These are phyloP conservation scores for Rhizopogon rudus DNA, from an alignment of 768 basidiomycete species.

Conservation along the genomic window DNA sequence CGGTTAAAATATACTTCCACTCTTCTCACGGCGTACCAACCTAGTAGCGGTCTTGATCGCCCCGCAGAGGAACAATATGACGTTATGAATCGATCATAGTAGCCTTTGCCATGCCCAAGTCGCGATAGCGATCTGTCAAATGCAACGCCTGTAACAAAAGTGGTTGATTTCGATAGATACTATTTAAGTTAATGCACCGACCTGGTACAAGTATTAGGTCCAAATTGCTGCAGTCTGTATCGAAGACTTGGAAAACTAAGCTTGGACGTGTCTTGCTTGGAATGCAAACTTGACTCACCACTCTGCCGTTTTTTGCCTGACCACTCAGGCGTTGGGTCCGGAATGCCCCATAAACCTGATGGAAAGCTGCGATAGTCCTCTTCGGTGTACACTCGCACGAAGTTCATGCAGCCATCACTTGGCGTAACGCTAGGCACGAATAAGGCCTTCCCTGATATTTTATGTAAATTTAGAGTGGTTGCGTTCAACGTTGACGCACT, in stretches of 20 bases:
- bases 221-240: constrained; percentile 34
- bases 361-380: constrained; percentile 57
- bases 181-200: constrained; percentile 21
- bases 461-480: not conserved
- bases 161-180: not conserved
- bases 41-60: constrained; percentile 49
- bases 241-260: constrained; percentile 17
- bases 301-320: constrained; percentile 39
- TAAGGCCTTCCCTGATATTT: constrained; percentile 49
- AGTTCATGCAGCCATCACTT: constrained; percentile 51
- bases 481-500: constrained; percentile 34
- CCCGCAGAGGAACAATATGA: constrained; percentile 40
- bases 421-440: constrained; percentile 65
- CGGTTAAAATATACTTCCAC: constrained; percentile 11
- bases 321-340: constrained; percentile 51
- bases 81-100: constrained; percentile 72
- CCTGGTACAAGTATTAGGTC: constrained; percentile 71
- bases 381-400: constrained; percentile 54
- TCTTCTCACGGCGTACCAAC: constrained; percentile 32
- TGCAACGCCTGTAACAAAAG: constrained; percentile 51
- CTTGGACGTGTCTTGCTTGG: constrained; percentile 1
- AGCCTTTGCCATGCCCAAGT: constrained; percentile 80
- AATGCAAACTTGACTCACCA: constrained; percentile 36
- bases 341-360: constrained; percentile 69
- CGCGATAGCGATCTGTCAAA: constrained; percentile 67